Evolutionary conservation across 441 rosid species (phyloP).

Genomic region (Populus hybrid): DNA sequence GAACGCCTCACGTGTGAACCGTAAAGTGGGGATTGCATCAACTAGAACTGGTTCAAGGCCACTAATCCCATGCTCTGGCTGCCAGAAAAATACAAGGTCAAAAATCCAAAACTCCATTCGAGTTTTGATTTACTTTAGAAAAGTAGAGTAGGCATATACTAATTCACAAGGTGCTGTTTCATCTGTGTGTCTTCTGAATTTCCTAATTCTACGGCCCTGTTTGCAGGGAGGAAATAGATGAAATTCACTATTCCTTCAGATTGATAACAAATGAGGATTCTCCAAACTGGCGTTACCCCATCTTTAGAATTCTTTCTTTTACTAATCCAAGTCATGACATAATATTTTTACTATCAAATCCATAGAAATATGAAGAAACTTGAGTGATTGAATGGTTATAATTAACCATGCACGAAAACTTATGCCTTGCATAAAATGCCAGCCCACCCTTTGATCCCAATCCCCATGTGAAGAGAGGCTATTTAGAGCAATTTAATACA

Average conservation of each 20-base stretch:
- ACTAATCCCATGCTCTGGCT: conserved; percentile 39
- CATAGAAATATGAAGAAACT: neutral
- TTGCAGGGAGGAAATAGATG: neutral
- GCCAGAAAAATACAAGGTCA: conserved; percentile 12
- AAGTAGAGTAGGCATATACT: neutral
- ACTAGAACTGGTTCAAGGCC: conserved; percentile 58
- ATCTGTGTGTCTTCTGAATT: neutral
- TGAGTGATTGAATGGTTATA: neutral
- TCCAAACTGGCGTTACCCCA: neutral
- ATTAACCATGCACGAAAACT: neutral
- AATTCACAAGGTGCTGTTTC: neutral
- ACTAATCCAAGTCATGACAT: neutral
- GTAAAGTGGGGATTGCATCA: conserved; percentile 64
- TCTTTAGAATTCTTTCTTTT: neutral
- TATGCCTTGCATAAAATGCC: neutral
- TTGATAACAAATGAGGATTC: neutral
- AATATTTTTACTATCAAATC: neutral
- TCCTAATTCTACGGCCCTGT: neutral
- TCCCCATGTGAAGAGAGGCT: neutral
- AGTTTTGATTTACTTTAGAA: neutral
- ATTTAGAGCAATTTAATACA: neutral
- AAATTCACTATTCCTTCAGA: neutral
- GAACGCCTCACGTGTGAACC: conserved; percentile 46
- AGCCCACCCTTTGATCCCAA: neutral
- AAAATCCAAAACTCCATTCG: neutral